These are phyloP conservation scores for Aspergillus fischeri DNA, from an alignment of 2,329 filamentous ascomycete genomes.

Conservation along the genomic window DNA sequence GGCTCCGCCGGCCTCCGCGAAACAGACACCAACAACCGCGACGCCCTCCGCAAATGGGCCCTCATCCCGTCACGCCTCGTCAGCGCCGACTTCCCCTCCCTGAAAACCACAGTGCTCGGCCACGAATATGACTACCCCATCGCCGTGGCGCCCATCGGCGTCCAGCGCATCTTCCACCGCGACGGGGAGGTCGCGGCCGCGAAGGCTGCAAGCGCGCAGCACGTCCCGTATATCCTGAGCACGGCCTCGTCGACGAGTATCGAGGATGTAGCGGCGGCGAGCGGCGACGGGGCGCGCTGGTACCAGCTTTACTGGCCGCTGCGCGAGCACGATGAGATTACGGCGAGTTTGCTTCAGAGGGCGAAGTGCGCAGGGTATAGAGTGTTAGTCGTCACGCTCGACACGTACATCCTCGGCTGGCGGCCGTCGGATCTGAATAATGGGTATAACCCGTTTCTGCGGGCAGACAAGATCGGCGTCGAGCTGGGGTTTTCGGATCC, in stretches of 20 bases:
- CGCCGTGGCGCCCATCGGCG: slow-evolving; percentile 64
- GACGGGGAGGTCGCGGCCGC: slow-evolving; percentile 62
- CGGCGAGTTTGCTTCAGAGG: slow-evolving; percentile 56
- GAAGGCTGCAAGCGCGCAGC: slow-evolving; percentile 53
- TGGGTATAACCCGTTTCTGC: slow-evolving; percentile 43
- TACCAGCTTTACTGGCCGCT: slow-evolving; percentile 71
- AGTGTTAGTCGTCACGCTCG: slow-evolving; percentile 66
- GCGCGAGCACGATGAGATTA: slow-evolving; percentile 57
- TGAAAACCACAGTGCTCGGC: slow-evolving; percentile 51
- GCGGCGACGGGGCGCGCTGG: slow-evolving; percentile 56
- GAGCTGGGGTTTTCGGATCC: slow-evolving; percentile 63
- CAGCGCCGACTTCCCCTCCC: slow-evolving; percentile 39
- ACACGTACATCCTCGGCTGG: slow-evolving; percentile 67
- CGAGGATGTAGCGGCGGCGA: slow-evolving; percentile 60
- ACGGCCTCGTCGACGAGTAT: slow-evolving; percentile 61
- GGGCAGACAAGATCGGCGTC: slow-evolving; percentile 45
- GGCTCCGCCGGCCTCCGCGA: slow-evolving; percentile 48
- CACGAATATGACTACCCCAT: slow-evolving; percentile 48
- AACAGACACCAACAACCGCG: slow-evolving; percentile 27
- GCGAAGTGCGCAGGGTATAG: slow-evolving; percentile 59
- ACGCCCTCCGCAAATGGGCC: slow-evolving; percentile 28
- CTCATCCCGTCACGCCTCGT: slow-evolving; percentile 24
- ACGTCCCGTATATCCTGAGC: slow-evolving; percentile 62
- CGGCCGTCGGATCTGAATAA: slow-evolving; percentile 62
- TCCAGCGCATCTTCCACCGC: slow-evolving; percentile 62